Evolutionary conservation across 176 grass and related monocot genomes (phyloP), one percentile per base, ranked within the genome.

Genomic region (Raddia distichophylla): DNA sequence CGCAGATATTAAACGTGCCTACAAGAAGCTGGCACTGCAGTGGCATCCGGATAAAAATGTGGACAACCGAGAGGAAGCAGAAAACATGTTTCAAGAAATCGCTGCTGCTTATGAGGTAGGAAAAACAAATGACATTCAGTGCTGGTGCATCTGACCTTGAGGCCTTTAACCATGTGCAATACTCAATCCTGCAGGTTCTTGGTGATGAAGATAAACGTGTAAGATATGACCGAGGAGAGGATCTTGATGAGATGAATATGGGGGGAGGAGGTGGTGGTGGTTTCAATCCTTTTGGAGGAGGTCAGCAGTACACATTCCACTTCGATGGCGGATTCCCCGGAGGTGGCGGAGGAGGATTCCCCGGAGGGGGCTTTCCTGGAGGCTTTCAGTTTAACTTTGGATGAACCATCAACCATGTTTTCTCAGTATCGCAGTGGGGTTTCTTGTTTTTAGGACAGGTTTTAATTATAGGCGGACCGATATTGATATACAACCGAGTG

Each of bases 1-100:
- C 48, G 90, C 90, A 2, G 95, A 98, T 71, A 98, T 98, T 57
- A 98, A 98, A 77, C 92, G 92, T 51, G 92, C 92, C 18, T 98
- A 98, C 87, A 94, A 98, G 77, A 98, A 94, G 78, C 82, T 98
- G 64, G 95, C 95, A n/a, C 82, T 98, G 70, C 88, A 98, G 83
- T 98, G 95, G 95, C 95, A 98, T 73, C 95, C 95, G 27, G 92
- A 98, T 80, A 95, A 98, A 77, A 98, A 98, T 60, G 90, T 93
- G n/a, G 95, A 95, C 81, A 98, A 98, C 44, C 80, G 90, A 52
- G 95, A 91, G 75, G 92, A 98, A 82, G 92, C 95, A 33, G 95
- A 98, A 64, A 91, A 89, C 86, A 87, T 93, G 80, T 98, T 98
- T 69, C 90, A 20, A 85, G 95, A 98, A 82, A 95, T 98, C 68